Percentiles rank a stretch among this genome's conserved stretches.
Evolutionary conservation across 108 stramenopile species (phyloP).

Genomic region (Schizochytrium sp.): DNA sequence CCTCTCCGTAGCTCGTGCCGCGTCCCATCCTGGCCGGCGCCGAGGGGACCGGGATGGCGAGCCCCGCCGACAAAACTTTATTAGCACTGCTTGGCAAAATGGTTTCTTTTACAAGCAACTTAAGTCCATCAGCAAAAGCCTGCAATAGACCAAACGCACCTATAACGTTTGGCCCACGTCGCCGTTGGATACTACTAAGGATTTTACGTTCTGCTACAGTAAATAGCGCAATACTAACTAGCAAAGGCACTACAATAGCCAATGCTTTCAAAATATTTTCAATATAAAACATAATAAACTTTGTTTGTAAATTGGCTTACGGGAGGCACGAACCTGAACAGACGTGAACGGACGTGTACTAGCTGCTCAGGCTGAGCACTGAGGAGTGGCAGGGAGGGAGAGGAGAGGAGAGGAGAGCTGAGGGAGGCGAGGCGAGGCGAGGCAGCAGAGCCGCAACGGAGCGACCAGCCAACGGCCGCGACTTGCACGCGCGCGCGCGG

Average conservation of each 20-base stretch:
- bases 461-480: too few species aligned
- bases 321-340: too few species aligned
- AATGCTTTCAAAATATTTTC: slow-evolving; percentile 22
- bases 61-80: not conserved
- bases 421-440: too few species aligned
- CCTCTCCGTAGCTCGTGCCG: too few species aligned
- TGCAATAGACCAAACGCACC: not conserved
- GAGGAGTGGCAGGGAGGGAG: too few species aligned
- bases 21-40: too few species aligned
- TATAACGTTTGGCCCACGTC: slow-evolving; percentile 15
- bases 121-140: not conserved
- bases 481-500: too few species aligned
- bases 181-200: slow-evolving; percentile 24
- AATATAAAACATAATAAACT: slow-evolving; percentile 13
- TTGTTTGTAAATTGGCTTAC: not conserved
- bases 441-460: too few species aligned
- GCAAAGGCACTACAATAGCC: not conserved
- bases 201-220: slow-evolving; percentile 19
- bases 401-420: too few species aligned
- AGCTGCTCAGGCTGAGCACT: too few species aligned
- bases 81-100: not conserved
- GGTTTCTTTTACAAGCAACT: not conserved
- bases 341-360: too few species aligned
- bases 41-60: too few species aligned
- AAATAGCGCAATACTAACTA: slow-evolving; percentile 8